Percentiles rank a stretch among this genome's conserved stretches.
These are phyloP conservation scores for Populus simonii DNA, from an alignment of 345 rosid genomes.

Conservation along the genomic window DNA sequence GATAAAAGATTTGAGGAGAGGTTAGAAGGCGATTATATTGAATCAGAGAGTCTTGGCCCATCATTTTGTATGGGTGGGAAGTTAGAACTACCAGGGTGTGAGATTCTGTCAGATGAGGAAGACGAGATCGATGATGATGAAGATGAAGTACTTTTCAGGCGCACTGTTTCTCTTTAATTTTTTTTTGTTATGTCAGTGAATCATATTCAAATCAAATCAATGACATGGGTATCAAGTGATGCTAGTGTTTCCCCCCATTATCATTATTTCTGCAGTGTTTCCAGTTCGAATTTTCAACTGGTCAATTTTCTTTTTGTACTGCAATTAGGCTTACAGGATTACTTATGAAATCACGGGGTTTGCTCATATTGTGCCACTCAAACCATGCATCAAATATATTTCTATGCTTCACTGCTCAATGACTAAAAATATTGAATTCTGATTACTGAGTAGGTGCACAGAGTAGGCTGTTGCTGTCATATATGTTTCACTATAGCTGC, in stretches of 20 bases:
- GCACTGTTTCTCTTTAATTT: conserved; percentile 23
- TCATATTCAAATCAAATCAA: neutral
- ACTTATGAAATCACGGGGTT: no score
- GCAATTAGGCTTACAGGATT: no score
- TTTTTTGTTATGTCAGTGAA: neutral
- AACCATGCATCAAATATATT: neutral
- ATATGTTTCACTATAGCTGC: no score
- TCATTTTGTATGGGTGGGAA: conserved; percentile 75
- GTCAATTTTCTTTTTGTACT: neutral
- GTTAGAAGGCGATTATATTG: conserved; percentile 65
- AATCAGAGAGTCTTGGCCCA: conserved; percentile 65
- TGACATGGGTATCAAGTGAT: neutral
- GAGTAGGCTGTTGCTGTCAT: no score
- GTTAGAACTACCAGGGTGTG: conserved; percentile 59
- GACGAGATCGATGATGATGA: conserved; percentile 66
- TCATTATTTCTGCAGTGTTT: neutral
- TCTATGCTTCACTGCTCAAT: no score
- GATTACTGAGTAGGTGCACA: no score
- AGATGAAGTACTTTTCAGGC: conserved; percentile 37
- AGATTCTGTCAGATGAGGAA: conserved; percentile 71
- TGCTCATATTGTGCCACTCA: neutral
- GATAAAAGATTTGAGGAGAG: conserved; percentile 91
- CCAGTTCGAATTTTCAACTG: neutral
- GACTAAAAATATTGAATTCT: no score
- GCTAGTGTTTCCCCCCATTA: neutral